Evolutionary conservation across 306 rosid species (phyloP).

Genomic region (Dryas alaskensis): DNA sequence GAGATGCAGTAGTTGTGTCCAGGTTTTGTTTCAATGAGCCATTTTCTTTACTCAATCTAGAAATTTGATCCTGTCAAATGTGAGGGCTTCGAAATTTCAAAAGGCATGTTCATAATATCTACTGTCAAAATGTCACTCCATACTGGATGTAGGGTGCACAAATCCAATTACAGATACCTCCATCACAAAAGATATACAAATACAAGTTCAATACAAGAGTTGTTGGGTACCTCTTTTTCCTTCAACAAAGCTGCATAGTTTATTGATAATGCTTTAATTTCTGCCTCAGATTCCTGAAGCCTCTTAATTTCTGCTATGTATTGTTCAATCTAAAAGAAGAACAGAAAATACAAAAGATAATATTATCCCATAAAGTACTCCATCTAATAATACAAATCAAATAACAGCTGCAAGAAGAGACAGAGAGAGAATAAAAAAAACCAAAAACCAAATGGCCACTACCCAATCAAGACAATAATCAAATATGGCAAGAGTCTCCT

Average conservation of each 20-base stretch:
- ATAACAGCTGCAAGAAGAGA: not conserved
- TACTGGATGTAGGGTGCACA: not conserved
- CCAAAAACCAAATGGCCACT: not conserved
- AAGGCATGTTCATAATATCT: conserved; percentile 3
- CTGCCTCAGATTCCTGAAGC: conserved; percentile 91
- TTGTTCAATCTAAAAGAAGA: conserved; percentile 59
- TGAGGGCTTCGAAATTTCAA: conserved; percentile 24
- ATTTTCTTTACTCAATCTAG: conserved; percentile 72
- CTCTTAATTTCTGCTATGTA: conserved; percentile 74
- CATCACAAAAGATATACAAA: conserved; percentile 16
- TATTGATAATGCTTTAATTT: conserved; percentile 83
- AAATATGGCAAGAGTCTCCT: not conserved
- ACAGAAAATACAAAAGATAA: conserved; percentile 15
- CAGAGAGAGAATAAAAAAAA: not conserved
- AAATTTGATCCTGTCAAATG: conserved; percentile 65
- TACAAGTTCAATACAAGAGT: conserved; percentile 13
- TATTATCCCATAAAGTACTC: conserved; percentile 12
- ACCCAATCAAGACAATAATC: conserved; percentile 1
- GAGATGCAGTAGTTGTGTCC: conserved; percentile 56
- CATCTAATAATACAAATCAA: conserved; percentile 2
- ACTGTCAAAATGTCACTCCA: not conserved
- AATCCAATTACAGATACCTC: not conserved
- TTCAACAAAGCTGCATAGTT: conserved; percentile 89
- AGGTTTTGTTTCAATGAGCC: conserved; percentile 72
- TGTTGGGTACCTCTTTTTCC: conserved; percentile 72